phyloP scores from a whole-genome alignment of 345 rosid species.

The Passiflora organensis region DNA sequence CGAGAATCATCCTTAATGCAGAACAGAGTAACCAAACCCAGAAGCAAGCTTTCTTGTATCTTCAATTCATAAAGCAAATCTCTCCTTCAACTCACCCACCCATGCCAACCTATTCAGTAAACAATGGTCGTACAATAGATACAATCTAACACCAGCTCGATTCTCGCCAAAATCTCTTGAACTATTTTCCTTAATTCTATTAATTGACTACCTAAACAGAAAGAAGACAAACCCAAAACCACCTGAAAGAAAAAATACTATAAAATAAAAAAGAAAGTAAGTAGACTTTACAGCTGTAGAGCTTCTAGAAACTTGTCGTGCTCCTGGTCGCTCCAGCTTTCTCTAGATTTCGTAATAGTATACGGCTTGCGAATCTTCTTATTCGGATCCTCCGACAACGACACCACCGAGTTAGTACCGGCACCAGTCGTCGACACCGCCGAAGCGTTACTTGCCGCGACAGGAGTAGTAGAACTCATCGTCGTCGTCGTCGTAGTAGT shows the following conservation, averaged over 20 bases:
- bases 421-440: not conserved
- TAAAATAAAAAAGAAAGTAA: not conserved
- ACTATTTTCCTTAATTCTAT: too few species aligned
- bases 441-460: not conserved
- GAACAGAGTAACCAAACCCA: too few species aligned
- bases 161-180: too few species aligned
- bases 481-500: conserved; percentile 9
- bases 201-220: too few species aligned
- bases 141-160: too few species aligned
- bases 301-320: conserved; percentile 96
- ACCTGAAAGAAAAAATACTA: not conserved
- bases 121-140: too few species aligned
- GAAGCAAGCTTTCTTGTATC: too few species aligned
- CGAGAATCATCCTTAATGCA: too few species aligned
- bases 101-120: too few species aligned
- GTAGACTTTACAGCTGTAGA: conserved; percentile 61
- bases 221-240: too few species aligned
- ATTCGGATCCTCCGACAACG: conserved; percentile 43
- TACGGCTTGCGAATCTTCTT: conserved; percentile 91
- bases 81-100: too few species aligned
- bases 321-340: conserved; percentile 96
- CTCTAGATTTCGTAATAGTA: conserved; percentile 87
- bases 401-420: conserved; percentile 14
- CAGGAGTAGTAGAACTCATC: conserved; percentile 1
- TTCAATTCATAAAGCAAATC: too few species aligned